A percentile compares a stretch with the other conserved stretches of the same genome.
phyloP scores from a whole-genome alignment of 768 basidiomycete species.

The Lactarius trivialis region DNA sequence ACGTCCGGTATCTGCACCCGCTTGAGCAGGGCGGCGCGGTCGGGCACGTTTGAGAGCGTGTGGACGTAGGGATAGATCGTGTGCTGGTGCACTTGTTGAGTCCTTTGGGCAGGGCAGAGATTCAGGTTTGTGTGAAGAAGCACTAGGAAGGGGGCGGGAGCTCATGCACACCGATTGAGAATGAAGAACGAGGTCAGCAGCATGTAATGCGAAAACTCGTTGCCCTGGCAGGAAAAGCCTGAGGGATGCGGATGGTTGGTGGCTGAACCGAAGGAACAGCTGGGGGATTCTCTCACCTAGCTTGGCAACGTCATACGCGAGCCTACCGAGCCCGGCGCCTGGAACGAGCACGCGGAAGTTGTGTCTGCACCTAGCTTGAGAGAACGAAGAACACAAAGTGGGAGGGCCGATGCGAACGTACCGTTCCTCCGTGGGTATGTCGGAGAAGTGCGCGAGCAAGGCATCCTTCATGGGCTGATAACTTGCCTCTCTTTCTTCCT shows the following conservation, averaged over 20 bases:
- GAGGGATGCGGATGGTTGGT: not conserved
- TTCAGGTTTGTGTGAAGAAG: not conserved
- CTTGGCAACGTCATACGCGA: constrained; percentile 83
- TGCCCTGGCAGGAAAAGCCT: constrained; percentile 91
- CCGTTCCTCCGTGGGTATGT: constrained; percentile 53
- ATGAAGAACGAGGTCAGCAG: constrained; percentile 84
- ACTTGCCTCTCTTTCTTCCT: constrained; percentile 64
- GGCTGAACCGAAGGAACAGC: not conserved
- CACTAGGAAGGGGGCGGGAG: not conserved
- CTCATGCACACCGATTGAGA: constrained; percentile 61
- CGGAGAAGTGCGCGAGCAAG: constrained; percentile 54
- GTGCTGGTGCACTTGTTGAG: constrained; percentile 58
- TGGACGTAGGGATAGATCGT: constrained; percentile 87
- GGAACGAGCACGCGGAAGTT: constrained; percentile 77
- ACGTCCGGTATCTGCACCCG: constrained; percentile 78
- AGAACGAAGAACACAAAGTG: not conserved
- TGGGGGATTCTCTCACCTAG: constrained; percentile 45
- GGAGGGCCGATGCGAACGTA: constrained; percentile 9
- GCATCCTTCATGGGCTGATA: constrained; percentile 82
- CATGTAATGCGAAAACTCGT: constrained; percentile 96
- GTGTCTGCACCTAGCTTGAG: constrained; percentile 32
- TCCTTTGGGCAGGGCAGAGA: constrained; percentile 35
- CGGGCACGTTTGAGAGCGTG: constrained; percentile 78
- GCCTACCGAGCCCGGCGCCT: constrained; percentile 80
- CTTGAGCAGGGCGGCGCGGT: constrained; percentile 54